Percentiles rank a stretch among this genome's conserved stretches.
Evolutionary conservation across 2,329 filamentous ascomycete species (phyloP).

Genomic region (Pestalotiopsis sp.): DNA sequence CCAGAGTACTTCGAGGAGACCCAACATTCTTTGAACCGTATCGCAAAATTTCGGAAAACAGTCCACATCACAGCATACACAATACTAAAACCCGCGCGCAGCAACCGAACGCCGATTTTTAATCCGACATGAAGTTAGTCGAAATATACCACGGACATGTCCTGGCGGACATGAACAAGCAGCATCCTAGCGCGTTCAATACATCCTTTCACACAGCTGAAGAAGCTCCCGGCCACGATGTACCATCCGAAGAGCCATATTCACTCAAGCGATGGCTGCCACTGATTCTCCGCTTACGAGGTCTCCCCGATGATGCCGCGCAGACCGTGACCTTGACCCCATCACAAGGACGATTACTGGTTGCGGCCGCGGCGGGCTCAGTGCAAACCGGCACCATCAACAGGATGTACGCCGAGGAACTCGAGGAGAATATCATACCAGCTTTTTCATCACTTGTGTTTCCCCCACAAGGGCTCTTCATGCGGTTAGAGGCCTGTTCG

Average conservation of each 20-base stretch:
- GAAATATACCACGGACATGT: no score
- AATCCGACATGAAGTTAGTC: no score
- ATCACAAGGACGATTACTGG: conserved; percentile 32
- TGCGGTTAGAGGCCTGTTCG: conserved; percentile 44
- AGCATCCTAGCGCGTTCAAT: conserved; percentile 31
- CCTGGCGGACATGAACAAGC: no score
- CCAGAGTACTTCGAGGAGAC: no score
- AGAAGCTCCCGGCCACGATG: conserved; percentile 30
- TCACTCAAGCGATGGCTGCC: conserved; percentile 45
- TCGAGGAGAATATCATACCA: conserved; percentile 33
- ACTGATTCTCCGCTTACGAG: conserved; percentile 39
- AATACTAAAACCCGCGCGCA: no score
- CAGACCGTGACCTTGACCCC: conserved; percentile 34
- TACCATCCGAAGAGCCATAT: conserved; percentile 37
- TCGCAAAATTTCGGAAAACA: no score
- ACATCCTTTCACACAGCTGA: conserved; percentile 36
- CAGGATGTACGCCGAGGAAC: conserved; percentile 33
- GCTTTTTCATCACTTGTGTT: conserved; percentile 28
- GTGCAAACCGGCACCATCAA: conserved; percentile 33
- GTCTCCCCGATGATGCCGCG: conserved; percentile 23
- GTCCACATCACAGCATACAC: no score
- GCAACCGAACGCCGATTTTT: no score
- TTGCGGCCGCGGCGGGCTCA: conserved; percentile 33
- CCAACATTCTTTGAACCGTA: no score
- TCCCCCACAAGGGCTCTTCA: conserved; percentile 41